phyloP scores from a whole-genome alignment of 2,329 filamentous ascomycete species.

The Diplodia mutila region DNA sequence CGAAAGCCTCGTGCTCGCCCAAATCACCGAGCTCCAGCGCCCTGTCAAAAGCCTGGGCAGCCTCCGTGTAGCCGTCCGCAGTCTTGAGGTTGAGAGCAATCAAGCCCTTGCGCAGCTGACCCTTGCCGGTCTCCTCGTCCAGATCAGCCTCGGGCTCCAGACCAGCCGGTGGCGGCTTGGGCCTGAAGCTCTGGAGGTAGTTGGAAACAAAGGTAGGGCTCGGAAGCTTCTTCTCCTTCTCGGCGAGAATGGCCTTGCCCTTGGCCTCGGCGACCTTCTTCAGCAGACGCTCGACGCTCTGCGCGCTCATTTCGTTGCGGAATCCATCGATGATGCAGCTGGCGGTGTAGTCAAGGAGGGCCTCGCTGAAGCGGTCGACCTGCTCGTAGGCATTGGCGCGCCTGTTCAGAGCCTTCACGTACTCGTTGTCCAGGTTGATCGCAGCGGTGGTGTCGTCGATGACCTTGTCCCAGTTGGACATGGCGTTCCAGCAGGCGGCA shows the following conservation, averaged over 20 bases:
- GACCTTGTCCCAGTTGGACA: slow-evolving; percentile 91
- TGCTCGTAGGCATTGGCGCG: slow-evolving; percentile 97
- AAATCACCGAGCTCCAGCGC: slow-evolving; percentile 81
- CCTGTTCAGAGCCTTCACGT: slow-evolving; percentile 96
- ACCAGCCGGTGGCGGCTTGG: slow-evolving; percentile 75
- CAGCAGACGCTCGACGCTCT: slow-evolving; percentile 87
- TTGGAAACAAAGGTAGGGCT: slow-evolving; percentile 97
- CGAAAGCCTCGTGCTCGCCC: slow-evolving; percentile 82
- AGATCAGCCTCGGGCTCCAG: slow-evolving; percentile 82
- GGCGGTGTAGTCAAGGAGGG: slow-evolving; percentile 94
- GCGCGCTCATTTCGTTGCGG: slow-evolving; percentile 85
- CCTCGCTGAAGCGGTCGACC: slow-evolving; percentile 86
- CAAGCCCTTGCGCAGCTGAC: slow-evolving; percentile 82
- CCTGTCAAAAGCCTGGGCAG: slow-evolving; percentile 81
- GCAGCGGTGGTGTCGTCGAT: slow-evolving; percentile 96
- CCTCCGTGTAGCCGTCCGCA: slow-evolving; percentile 88
- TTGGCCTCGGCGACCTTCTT: slow-evolving; percentile 98
- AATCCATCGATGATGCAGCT: slow-evolving; percentile 99
- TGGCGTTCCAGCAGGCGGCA: slow-evolving; percentile 94
- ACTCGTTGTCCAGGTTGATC: slow-evolving; percentile 89
- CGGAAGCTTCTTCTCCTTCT: slow-evolving; percentile 82
- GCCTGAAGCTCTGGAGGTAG: slow-evolving; percentile 97
- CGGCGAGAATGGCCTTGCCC: slow-evolving; percentile 82
- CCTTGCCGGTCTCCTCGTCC: slow-evolving; percentile 76
- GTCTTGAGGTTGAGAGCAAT: slow-evolving; percentile 83